Conservation (phyloP, 495 filamentous ascomycete species). For the Aspergillus leporis region DNA sequence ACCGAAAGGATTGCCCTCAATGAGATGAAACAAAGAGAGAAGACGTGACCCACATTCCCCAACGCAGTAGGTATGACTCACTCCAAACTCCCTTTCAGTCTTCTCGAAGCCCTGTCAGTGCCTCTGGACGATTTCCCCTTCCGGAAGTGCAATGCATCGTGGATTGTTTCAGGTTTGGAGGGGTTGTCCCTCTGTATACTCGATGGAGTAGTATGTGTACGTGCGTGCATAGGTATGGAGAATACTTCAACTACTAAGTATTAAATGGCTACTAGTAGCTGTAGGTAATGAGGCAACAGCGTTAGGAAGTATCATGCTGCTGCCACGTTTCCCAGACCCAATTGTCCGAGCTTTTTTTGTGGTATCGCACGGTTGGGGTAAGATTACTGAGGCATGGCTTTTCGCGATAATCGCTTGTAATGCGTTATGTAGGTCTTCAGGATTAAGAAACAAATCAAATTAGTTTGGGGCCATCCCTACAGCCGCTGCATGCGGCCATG, state of each 20-base stretch:
- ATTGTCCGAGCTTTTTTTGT: background rate
- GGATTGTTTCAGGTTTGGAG: slow-evolving; percentile 9
- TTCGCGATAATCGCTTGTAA: slow-evolving; percentile 15
- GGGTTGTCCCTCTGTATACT: background rate
- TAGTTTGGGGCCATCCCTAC: slow-evolving; percentile 9
- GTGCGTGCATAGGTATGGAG: background rate
- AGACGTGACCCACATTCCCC: slow-evolving; percentile 3
- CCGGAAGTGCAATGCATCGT: slow-evolving; percentile 13
- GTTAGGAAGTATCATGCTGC: background rate
- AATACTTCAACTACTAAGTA: too few species aligned
- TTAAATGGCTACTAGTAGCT: background rate
- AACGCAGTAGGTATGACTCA: slow-evolving; percentile 17
- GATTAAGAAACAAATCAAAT: background rate
- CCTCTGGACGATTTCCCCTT: slow-evolving; percentile 17
- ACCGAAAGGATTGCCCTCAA: slow-evolving; percentile 2
- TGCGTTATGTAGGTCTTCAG: background rate
- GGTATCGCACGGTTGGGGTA: background rate
- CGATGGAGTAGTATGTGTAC: slow-evolving; percentile 13
- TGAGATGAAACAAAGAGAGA: slow-evolving; percentile 20
- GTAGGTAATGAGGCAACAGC: slow-evolving; percentile 1
- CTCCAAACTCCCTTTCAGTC: slow-evolving; percentile 6
- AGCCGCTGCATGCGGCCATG: slow-evolving; percentile 12
- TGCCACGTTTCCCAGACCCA: slow-evolving; percentile 10
- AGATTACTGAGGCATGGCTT: background rate
- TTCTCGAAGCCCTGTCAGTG: slow-evolving; percentile 21